Evolutionary conservation across 257 asterid species (phyloP).

Genomic region (Marsdenia floribunda): DNA sequence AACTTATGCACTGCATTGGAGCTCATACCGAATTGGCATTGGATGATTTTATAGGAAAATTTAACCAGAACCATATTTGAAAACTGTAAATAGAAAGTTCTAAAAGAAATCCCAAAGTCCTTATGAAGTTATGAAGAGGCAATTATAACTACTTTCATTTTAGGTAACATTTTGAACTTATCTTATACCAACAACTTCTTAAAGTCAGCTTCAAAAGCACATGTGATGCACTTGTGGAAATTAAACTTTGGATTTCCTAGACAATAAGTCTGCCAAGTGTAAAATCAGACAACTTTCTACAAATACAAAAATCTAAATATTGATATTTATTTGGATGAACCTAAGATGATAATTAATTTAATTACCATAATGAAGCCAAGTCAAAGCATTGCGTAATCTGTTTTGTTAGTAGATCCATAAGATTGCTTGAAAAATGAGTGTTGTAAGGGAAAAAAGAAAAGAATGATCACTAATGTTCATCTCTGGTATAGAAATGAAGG

Average conservation of each 20-base stretch:
- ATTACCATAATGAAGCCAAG: slow-evolving; percentile 32
- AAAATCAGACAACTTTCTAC: neutral
- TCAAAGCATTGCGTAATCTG: slow-evolving; percentile 31
- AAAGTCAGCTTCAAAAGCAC: slow-evolving; percentile 36
- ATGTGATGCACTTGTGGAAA: slow-evolving; percentile 33
- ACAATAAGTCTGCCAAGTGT: slow-evolving; percentile 22
- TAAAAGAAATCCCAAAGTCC: too few relatives aligned
- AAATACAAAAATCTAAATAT: neutral
- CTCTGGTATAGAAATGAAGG: neutral
- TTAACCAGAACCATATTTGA: neutral
- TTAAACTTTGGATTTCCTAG: slow-evolving; percentile 24
- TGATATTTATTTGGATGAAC: neutral
- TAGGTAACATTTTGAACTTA: slow-evolving; percentile 4
- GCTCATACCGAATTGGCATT: neutral
- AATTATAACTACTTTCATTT: neutral
- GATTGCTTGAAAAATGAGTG: slow-evolving; percentile 32
- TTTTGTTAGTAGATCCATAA: slow-evolving; percentile 26
- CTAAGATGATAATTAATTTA: neutral
- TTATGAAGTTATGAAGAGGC: neutral
- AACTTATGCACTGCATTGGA: neutral
- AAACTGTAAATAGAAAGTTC: neutral
- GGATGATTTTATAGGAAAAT: neutral
- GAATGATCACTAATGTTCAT: neutral
- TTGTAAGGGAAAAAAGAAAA: slow-evolving; percentile 10
- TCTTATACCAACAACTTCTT: slow-evolving; percentile 41